These are phyloP conservation scores for Fraxinus xanthoxyloides DNA, from an alignment of 305 asterid genomes.

Conservation along the genomic window DNA sequence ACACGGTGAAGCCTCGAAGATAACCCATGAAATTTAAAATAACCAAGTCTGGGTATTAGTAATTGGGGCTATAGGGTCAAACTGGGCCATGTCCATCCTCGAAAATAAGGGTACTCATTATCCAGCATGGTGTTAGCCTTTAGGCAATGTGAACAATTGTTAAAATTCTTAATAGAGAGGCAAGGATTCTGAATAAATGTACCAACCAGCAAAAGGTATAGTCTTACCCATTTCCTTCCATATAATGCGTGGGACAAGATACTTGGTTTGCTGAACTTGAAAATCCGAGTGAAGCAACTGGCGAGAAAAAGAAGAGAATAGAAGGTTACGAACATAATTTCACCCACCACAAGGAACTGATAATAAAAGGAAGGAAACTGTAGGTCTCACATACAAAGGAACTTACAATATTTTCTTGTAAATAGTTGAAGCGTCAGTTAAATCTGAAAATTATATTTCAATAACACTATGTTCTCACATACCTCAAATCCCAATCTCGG, in stretches of 20 bases:
- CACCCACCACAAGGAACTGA: not conserved
- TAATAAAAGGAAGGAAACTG: not conserved
- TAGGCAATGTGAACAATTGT: not conserved
- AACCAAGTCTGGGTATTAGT: not conserved
- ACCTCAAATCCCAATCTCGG: slow-evolving; percentile 99
- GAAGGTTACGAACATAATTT: slow-evolving; percentile 6
- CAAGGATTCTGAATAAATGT: not conserved
- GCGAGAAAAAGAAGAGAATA: slow-evolving; percentile 17
- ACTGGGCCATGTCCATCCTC: not conserved
- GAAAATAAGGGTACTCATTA: not conserved
- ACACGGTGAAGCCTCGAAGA: not conserved
- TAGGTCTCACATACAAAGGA: not conserved
- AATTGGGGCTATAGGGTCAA: not conserved
- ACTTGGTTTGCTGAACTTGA: slow-evolving; percentile 85
- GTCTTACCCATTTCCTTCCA: slow-evolving; percentile 87
- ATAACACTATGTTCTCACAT: slow-evolving; percentile 13
- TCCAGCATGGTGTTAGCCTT: not conserved
- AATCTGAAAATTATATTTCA: not conserved
- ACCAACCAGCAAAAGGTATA: not conserved
- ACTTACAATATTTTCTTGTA: not conserved
- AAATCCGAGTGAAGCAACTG: slow-evolving; percentile 94
- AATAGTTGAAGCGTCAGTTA: slow-evolving; percentile 7
- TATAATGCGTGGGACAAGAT: slow-evolving; percentile 53
- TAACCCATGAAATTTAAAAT: not conserved
- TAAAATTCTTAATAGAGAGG: not conserved